Evolutionary conservation across 163 green algal genomes (phyloP).

Genomic region (Coccomyxa subellipsoidea): DNA sequence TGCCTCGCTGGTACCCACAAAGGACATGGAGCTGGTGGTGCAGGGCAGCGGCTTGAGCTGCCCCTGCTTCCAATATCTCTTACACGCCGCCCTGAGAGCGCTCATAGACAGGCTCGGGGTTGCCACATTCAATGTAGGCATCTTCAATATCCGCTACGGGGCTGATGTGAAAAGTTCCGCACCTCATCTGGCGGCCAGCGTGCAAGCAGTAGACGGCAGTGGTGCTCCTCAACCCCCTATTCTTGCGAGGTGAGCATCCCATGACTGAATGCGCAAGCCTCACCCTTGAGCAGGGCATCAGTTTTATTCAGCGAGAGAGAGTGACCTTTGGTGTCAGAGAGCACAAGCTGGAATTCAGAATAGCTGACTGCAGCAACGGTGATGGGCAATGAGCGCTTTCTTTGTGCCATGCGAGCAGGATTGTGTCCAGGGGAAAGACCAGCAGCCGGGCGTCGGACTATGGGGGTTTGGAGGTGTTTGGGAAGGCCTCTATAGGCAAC

Average conservation of each 20-base stretch:
- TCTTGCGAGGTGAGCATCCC: too few species aligned
- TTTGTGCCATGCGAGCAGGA: slow-evolving; percentile 20
- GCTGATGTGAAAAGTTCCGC: too few species aligned
- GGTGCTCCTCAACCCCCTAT: too few species aligned
- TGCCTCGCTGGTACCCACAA: slow-evolving; percentile 15
- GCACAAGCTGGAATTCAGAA: too few species aligned
- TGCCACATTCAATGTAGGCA: slow-evolving; percentile 71
- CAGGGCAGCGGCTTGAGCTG: slow-evolving; percentile 35
- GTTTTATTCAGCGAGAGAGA: too few species aligned
- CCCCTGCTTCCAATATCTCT: slow-evolving; percentile 44
- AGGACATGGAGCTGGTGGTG: slow-evolving; percentile 40
- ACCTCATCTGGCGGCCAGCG: too few species aligned
- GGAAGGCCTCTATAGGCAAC: slow-evolving; percentile 57
- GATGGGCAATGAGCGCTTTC: too few species aligned
- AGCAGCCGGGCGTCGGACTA: slow-evolving; percentile 65
- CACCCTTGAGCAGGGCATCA: too few species aligned
- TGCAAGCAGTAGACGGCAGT: too few species aligned
- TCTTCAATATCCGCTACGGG: slow-evolving; percentile 54
- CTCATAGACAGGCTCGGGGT: slow-evolving; percentile 72
- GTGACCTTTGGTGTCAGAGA: too few species aligned
- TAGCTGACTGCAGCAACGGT: too few species aligned
- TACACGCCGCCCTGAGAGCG: slow-evolving; percentile 56
- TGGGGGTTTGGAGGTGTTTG: slow-evolving; percentile 79
- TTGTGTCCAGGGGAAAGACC: slow-evolving; percentile 65
- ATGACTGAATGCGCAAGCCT: too few species aligned